phyloP scores from a whole-genome alignment of 306 rosid genomes.

The Oxytropis ochrocephala region DNA sequence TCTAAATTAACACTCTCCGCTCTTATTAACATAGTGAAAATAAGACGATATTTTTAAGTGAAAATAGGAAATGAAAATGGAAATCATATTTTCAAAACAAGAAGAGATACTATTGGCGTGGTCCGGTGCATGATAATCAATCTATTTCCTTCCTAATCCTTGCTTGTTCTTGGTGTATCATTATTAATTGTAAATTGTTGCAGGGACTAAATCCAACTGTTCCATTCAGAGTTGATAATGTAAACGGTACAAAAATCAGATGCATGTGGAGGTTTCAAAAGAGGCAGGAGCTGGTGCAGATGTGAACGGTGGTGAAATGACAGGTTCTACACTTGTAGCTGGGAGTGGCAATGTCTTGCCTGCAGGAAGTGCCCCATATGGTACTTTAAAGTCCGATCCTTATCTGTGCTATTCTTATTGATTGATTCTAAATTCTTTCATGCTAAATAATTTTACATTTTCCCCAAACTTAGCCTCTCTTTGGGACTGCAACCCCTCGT shows the following conservation, averaged over 20 bases:
- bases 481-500: not conserved
- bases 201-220: slow-evolving; percentile 40
- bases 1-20: no score
- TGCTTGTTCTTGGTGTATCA: not conserved
- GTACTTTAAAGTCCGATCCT: slow-evolving; percentile 28
- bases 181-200: slow-evolving; percentile 1
- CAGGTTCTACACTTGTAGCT: slow-evolving; percentile 26
- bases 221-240: slow-evolving; percentile 32
- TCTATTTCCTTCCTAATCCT: not conserved
- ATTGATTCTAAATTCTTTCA: not conserved
- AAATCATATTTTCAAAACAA: not conserved
- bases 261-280: slow-evolving; percentile 24
- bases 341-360: slow-evolving; percentile 37
- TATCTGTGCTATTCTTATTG: not conserved
- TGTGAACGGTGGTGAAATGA: slow-evolving; percentile 22
- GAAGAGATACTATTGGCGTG: not conserved
- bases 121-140: not conserved
- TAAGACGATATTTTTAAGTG: not conserved
- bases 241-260: slow-evolving; percentile 34
- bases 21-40: not conserved
- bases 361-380: slow-evolving; percentile 24
- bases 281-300: slow-evolving; percentile 28
- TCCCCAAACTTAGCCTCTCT: not conserved
- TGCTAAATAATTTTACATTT: not conserved
- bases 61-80: not conserved